A percentile compares a stretch with the other conserved stretches of the same genome.
phyloP scores from a whole-genome alignment of 176 grass and related monocot species.

The Cocos nucifera region DNA sequence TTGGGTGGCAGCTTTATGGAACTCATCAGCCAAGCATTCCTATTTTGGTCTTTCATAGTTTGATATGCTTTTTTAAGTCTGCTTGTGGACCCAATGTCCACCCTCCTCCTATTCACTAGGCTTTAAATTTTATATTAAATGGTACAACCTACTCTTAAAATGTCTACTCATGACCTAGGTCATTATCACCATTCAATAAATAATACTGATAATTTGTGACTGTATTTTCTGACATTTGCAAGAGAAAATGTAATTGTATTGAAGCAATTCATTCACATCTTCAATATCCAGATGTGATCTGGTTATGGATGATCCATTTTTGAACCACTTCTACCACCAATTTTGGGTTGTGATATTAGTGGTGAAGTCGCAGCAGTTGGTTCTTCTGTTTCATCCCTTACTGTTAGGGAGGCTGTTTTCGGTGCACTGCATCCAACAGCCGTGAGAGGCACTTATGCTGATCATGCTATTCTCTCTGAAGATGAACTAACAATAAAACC shows the following conservation, averaged over 20 bases:
- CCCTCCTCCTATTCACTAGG: too few species aligned
- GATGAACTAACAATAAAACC: constrained; percentile 92
- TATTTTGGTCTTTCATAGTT: too few species aligned
- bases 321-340: constrained; percentile 57
- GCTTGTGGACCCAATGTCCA: too few species aligned
- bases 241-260: constrained; percentile 1
- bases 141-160: too few species aligned
- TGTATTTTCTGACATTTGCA: too few species aligned
- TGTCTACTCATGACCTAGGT: too few species aligned
- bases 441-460: constrained; percentile 77
- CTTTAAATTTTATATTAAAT: too few species aligned
- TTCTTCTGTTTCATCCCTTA: constrained; percentile 48
- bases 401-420: constrained; percentile 72
- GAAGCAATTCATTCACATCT: constrained; percentile 10
- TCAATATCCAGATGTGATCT: constrained; percentile 54
- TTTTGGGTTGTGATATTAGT: constrained; percentile 85
- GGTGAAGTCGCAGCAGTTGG: constrained; percentile 91
- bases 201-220: too few species aligned
- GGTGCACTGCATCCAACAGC: constrained; percentile 89
- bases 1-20: too few species aligned
- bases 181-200: too few species aligned
- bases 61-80: too few species aligned
- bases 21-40: too few species aligned
- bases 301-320: constrained; percentile 92
- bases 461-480: constrained; percentile 79